phyloP scores from a whole-genome alignment of 1,284 basidiomycete genomes.

The Moesziomyces aphidis region DNA sequence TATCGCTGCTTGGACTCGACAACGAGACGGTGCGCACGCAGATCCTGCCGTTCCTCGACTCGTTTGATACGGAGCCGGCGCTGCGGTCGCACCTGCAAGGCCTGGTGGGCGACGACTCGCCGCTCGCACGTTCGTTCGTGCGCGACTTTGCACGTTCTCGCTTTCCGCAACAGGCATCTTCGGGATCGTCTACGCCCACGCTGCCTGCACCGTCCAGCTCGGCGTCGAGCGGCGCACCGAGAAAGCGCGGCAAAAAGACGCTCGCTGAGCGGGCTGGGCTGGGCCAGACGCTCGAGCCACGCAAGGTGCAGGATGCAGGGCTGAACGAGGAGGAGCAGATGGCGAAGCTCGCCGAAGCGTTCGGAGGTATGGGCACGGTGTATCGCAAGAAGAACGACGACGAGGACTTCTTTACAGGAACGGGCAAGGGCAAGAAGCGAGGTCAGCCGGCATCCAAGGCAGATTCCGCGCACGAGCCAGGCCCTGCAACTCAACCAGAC shows the following conservation, averaged over 20 bases:
- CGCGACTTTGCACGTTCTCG: conserved; percentile 33
- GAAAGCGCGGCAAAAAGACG: conserved; percentile 41
- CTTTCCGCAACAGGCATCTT: conserved; percentile 21
- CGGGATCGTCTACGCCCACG: conserved; percentile 13
- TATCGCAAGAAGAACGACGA: conserved; percentile 45
- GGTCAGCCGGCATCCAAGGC: conserved; percentile 6
- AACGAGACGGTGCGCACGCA: conserved; percentile 43
- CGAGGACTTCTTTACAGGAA: conserved; percentile 32
- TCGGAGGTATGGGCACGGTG: conserved; percentile 43
- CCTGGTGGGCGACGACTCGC: conserved; percentile 35
- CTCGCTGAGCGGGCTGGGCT: conserved; percentile 31
- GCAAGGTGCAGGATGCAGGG: conserved; percentile 15
- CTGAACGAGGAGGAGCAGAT: conserved; percentile 26
- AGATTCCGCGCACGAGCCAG: background rate
- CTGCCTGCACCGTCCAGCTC: background rate
- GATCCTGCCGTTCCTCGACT: conserved; percentile 48
- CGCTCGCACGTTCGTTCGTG: conserved; percentile 31
- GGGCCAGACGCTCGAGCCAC: conserved; percentile 29
- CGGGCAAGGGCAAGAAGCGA: conserved; percentile 28
- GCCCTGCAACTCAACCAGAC: background rate
- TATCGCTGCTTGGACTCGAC: conserved; percentile 38
- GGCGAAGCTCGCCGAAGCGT: conserved; percentile 33
- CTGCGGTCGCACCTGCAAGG: conserved; percentile 40
- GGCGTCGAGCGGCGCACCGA: background rate
- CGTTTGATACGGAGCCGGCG: conserved; percentile 32